phyloP scores from a whole-genome alignment of 2,329 filamentous ascomycete genomes.

The Fusarium drepaniforme region DNA sequence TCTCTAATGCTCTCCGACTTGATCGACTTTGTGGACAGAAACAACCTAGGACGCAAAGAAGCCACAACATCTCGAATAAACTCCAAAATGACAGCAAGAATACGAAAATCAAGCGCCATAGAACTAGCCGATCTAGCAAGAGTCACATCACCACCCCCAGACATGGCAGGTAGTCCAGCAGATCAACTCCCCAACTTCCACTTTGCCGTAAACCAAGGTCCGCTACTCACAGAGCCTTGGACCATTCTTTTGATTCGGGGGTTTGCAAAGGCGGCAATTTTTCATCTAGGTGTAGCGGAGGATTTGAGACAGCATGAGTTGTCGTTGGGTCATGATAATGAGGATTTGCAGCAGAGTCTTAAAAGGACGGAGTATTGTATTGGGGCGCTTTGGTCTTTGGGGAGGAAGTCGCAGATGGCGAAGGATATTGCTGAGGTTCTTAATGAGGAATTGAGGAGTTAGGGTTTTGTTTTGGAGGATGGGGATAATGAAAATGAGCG shows the following conservation, averaged over 20 bases:
- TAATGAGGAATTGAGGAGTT: background rate
- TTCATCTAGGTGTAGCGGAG: constrained; percentile 50
- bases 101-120: constrained; percentile 58
- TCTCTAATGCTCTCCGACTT: constrained; percentile 66
- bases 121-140: constrained; percentile 62
- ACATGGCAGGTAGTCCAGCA: constrained; percentile 1
- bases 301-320: constrained; percentile 35
- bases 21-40: constrained; percentile 62
- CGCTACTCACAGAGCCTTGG: constrained; percentile 70
- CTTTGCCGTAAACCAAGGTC: constrained; percentile 63
- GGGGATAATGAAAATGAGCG: background rate
- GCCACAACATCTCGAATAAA: constrained; percentile 39
- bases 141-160: constrained; percentile 52
- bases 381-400: constrained; percentile 64
- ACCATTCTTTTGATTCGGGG: constrained; percentile 65
- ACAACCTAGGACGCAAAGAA: constrained; percentile 36
- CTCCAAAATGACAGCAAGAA: constrained; percentile 50
- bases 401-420: constrained; percentile 65
- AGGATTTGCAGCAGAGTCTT: constrained; percentile 45
- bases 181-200: constrained; percentile 58
- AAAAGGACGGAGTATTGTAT: constrained; percentile 60
- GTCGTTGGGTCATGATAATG: constrained; percentile 39
- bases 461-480: background rate
- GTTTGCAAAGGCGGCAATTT: constrained; percentile 59
- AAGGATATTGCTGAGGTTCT: constrained; percentile 39